These are phyloP conservation scores for Kazachstania viticola DNA, from an alignment of 805 yeast genomes.

Conservation along the genomic window DNA sequence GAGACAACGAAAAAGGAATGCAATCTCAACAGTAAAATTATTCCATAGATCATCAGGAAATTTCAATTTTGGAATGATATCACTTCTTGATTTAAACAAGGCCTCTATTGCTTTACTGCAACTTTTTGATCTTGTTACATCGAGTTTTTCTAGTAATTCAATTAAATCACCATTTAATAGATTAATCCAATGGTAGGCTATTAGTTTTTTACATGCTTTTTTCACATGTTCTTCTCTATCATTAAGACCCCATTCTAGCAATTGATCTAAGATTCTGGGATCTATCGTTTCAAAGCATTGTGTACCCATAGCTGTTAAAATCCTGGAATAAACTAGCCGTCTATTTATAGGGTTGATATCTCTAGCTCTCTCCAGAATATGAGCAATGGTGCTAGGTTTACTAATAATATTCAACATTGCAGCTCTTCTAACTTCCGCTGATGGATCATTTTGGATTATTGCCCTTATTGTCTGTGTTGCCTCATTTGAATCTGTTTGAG, in stretches of 20 bases:
- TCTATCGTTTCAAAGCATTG: slow-evolving; percentile 31
- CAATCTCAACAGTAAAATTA: slow-evolving; percentile 58
- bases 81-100: slow-evolving; percentile 52
- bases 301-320: slow-evolving; percentile 57
- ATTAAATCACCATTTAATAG: slow-evolving; percentile 57
- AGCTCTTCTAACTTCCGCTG: slow-evolving; percentile 82
- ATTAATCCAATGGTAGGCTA: slow-evolving; percentile 63
- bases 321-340: slow-evolving; percentile 55
- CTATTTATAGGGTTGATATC: slow-evolving; percentile 67
- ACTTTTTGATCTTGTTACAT: slow-evolving; percentile 53
- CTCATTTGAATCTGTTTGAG: too few relatives aligned
- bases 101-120: slow-evolving; percentile 58
- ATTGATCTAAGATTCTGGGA: slow-evolving; percentile 43
- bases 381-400: slow-evolving; percentile 39
- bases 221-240: slow-evolving; percentile 74
- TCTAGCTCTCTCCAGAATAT: slow-evolving; percentile 67
- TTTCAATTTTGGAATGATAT: slow-evolving; percentile 44
- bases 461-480: slow-evolving; percentile 37
- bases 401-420: slow-evolving; percentile 63
- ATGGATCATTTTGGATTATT: slow-evolving; percentile 65
- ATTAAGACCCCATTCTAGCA: slow-evolving; percentile 74
- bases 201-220: slow-evolving; percentile 58
- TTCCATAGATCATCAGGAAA: slow-evolving; percentile 63
- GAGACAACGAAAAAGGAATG: slow-evolving; percentile 59
- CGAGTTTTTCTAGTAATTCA: slow-evolving; percentile 58